Percentiles rank a stretch among this genome's conserved stretches.
phyloP scores from a whole-genome alignment of 2,329 filamentous ascomycete species.

The Sporothrix brasiliensis region DNA sequence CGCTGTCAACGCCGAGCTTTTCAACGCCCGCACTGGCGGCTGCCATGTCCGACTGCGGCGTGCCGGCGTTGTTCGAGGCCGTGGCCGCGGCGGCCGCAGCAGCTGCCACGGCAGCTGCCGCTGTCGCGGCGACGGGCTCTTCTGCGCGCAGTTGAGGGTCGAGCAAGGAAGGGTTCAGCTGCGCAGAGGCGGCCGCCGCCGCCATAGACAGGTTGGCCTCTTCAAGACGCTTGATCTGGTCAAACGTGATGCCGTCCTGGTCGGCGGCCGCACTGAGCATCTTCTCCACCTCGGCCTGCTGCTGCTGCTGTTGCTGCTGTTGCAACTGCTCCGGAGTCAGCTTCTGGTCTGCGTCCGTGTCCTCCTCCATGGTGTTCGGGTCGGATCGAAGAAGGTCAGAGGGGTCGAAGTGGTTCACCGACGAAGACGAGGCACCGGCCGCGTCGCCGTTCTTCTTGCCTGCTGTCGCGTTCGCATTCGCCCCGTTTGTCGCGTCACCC shows the following conservation, averaged over 20 bases:
- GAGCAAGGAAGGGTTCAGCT: slow-evolving; percentile 57
- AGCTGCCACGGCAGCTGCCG: slow-evolving; percentile 7
- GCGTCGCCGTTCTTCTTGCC: slow-evolving; percentile 2
- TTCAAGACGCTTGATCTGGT: slow-evolving; percentile 56
- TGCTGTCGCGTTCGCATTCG: neutral
- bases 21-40: slow-evolving; percentile 15
- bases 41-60: slow-evolving; percentile 32
- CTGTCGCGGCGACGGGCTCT: slow-evolving; percentile 35
- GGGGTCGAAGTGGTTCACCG: slow-evolving; percentile 25
- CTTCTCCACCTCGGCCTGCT: slow-evolving; percentile 24
- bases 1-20: slow-evolving; percentile 21
- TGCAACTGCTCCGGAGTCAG: neutral
- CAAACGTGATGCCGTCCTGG: slow-evolving; percentile 38
- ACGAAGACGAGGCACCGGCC: neutral
- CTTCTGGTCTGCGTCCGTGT: slow-evolving; percentile 6
- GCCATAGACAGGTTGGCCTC: slow-evolving; percentile 58
- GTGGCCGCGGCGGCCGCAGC: slow-evolving; percentile 21
- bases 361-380: slow-evolving; percentile 25
- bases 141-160: slow-evolving; percentile 50
- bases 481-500: neutral
- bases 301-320: slow-evolving; percentile 15
- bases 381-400: slow-evolving; percentile 30
- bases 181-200: slow-evolving; percentile 56
- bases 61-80: neutral
- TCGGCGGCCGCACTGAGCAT: slow-evolving; percentile 30